Conservation (phyloP, 2,329 filamentous ascomycete species). For the Claviceps arundinis region DNA sequence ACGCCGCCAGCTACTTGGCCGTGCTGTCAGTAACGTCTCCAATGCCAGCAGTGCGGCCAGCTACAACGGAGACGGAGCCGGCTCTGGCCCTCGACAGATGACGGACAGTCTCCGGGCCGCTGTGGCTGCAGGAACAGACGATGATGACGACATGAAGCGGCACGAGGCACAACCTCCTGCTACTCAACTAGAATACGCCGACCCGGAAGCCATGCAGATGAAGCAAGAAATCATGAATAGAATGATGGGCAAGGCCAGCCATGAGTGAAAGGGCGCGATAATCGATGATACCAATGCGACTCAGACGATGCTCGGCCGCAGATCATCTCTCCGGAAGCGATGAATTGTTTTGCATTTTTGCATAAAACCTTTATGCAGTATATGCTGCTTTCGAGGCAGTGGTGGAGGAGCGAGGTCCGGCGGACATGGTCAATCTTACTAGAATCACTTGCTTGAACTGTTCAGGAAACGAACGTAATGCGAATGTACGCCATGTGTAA, state of each 20-base stretch:
- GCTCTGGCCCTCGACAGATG: slow-evolving; percentile 10
- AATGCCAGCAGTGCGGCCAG: slow-evolving; percentile 33
- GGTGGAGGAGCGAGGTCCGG: too few relatives aligned
- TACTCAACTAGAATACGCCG: slow-evolving; percentile 41
- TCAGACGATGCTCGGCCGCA: not conserved
- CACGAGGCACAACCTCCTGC: slow-evolving; percentile 24
- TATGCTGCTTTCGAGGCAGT: too few relatives aligned
- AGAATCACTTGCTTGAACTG: not conserved
- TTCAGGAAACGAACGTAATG: not conserved
- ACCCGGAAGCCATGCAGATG: slow-evolving; percentile 32
- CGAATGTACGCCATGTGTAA: not conserved
- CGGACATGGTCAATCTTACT: too few relatives aligned
- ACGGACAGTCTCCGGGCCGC: slow-evolving; percentile 5
- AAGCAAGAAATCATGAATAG: slow-evolving; percentile 31
- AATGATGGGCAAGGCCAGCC: slow-evolving; percentile 21
- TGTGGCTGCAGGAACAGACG: slow-evolving; percentile 3
- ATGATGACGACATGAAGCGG: slow-evolving; percentile 12
- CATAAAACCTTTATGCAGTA: too few relatives aligned
- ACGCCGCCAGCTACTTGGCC: slow-evolving; percentile 40
- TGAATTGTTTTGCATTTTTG: not conserved
- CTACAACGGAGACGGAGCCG: slow-evolving; percentile 12
- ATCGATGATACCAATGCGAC: not conserved
- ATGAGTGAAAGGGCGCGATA: not conserved
- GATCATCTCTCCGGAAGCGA: slow-evolving; percentile 2
- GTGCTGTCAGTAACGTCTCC: slow-evolving; percentile 45